Evolutionary conservation across 1,284 basidiomycete genomes (phyloP), one percentile per base, ranked within the genome.

Genomic region (Malassezia sp.): DNA sequence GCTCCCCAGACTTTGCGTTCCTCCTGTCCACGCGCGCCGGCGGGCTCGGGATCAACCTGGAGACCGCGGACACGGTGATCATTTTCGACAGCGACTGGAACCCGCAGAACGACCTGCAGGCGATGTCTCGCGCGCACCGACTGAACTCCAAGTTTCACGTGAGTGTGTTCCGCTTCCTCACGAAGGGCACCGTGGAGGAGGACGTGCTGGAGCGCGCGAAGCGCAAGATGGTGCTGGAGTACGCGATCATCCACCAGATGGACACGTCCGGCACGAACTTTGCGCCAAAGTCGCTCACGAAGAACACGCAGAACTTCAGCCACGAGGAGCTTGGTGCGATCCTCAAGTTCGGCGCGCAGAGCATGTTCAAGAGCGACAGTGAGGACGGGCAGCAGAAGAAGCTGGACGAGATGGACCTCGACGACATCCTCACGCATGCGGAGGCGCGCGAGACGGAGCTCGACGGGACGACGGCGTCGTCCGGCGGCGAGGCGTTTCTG

Each of bases 221-320:
- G 78, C 85, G 90, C 75, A 97, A 97, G 76, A 97, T 97, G 91
- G 88, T 97, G 45, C 76, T 99, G 58, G 93, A 99, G 73, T 96
- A 97, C 75, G 93, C 91, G 41, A 96, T 99, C 75, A 96, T 99
- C 76, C 91, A 95, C 73, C 91, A 97, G 74, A 95, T 97, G 83
- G 93, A 99, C 74, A 99, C 93, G 23, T 90, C 89, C 28, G 93
- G 95, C 57, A 86, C 86, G 37, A 88, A 96, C 73, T 81, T 97
- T 56, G 84, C 61, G 34, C 81, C 83, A 42, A 86, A 87, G 35
- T 52, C 55, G 7, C 42, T 52, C n/a, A 40, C 52, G 39, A 65
- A 65, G 53, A 58, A 56, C 28, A 53, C 57, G 20, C 74, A 79
- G 34, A 85, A 90, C 70, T 78, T 95, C 61, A 93, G 86, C 73